Base-by-base conservation (phyloP, 2,329 filamentous ascomycete species). In the Polychaeton citri region DNA sequence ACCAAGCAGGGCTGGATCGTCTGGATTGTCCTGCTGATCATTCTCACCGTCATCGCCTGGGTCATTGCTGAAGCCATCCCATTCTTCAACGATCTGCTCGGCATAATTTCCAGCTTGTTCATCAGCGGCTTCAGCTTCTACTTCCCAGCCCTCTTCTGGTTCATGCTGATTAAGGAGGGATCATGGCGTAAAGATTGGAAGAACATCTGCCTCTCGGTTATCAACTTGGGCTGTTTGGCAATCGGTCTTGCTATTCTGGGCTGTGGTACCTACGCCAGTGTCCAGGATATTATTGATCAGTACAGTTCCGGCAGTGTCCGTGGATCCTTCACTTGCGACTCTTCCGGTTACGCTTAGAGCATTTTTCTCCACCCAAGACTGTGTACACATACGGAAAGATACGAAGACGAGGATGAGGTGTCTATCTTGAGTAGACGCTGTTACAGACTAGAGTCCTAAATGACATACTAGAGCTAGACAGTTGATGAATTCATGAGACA, bases 11-110 rank as follows among this genome's bases (percentile, higher is more conserved):
- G 72, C 4, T 68, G 68, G 43, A 51, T 65, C 4, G 65, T 68
- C 16, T 85, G 80, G 81, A 50, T 76, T 10, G 64, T 45, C 6
- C 69, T 84, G 26, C 70, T 73, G 1, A 54, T 67, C 1, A 53
- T 49, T 15, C 58, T 76, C 19, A 82, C 79, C 69, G 44, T 74
- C 15, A 46, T 81, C 8, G 74, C 74, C 9, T 81, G 75, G 67
- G 58, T 84, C 39, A 79, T 86, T 41, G 77, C 81, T 6, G 72
- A 81, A 52, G 74, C 76, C 0, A 79, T 85, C 9, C 81, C 81
- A 1, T 72, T 78, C 42, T 85, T 85, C 63, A 76, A 74, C 53
- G 69, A 74, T 35, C 61, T 85, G 6, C 63, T 85, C n/a, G 74
- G 74, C 5, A 58, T 84, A 34, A 76, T 82, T 43, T 60, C 50